Evolutionary conservation across 495 filamentous ascomycete genomes (phyloP).

Genomic region (Podospora fimiseda): DNA sequence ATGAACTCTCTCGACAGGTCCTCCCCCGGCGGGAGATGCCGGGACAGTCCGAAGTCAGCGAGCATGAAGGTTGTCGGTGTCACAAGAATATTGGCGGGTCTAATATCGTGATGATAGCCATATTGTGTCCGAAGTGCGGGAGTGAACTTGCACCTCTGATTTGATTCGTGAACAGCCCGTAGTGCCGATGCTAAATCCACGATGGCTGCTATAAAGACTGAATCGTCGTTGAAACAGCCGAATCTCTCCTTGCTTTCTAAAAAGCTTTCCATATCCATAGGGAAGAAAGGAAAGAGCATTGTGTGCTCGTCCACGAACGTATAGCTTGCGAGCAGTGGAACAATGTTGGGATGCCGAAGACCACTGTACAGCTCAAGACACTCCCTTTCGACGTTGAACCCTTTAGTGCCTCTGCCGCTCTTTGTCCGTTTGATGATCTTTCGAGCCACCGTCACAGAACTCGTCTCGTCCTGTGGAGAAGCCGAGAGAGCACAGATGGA

Average conservation of each 20-base stretch:
- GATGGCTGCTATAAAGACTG: neutral
- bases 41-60: neutral
- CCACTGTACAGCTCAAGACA: neutral
- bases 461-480: too few species aligned
- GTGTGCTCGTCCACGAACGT: neutral
- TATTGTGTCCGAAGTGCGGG: too few species aligned
- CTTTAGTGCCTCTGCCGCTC: too few species aligned
- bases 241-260: neutral
- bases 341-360: neutral
- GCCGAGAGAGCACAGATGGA: too few species aligned
- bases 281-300: neutral
- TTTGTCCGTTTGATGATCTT: too few species aligned
- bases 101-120: conserved; percentile 2
- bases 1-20: neutral
- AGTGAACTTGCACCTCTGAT: neutral
- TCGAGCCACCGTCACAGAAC: too few species aligned
- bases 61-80: neutral
- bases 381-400: neutral
- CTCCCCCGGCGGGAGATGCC: neutral
- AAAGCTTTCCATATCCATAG: neutral
- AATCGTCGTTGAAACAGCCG: neutral
- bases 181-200: neutral
- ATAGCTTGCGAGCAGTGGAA: neutral
- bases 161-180: neutral
- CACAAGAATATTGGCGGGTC: conserved; percentile 3